Conservation (phyloP, 108 stramenopile genomes). For the Fragilariopsis cylindrus region DNA sequence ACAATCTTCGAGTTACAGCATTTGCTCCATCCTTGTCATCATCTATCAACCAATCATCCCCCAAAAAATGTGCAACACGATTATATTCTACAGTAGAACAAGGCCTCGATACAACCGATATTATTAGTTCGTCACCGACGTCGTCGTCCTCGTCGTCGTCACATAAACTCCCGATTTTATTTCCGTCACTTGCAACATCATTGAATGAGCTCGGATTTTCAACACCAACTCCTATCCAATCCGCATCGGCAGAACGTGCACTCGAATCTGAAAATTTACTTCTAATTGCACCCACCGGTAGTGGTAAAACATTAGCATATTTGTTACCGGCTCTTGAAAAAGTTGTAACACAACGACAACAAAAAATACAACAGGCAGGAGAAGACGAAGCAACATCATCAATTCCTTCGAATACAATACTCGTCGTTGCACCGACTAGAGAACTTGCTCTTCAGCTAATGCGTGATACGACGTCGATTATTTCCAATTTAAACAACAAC, state of each 20-base stretch:
- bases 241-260: constrained; percentile 36
- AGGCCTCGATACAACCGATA: neutral
- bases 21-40: neutral
- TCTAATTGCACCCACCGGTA: constrained; percentile 88
- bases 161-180: constrained; percentile 25
- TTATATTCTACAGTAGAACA: constrained; percentile 7
- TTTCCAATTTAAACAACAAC: constrained; percentile 1
- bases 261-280: constrained; percentile 23
- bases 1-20: neutral
- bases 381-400: neutral
- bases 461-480: constrained; percentile 70
- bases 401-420: neutral
- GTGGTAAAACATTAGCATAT: constrained; percentile 85
- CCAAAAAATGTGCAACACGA: neutral
- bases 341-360: constrained; percentile 59
- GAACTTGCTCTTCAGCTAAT: constrained; percentile 93
- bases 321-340: constrained; percentile 80
- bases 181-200: constrained; percentile 39
- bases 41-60: neutral
- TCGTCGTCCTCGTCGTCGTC: neutral
- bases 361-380: constrained; percentile 54
- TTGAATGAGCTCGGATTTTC: constrained; percentile 36
- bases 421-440: constrained; percentile 93
- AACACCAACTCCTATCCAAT: constrained; percentile 57
- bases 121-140: neutral